These are phyloP conservation scores for Apiotrichum domesticum DNA, from an alignment of 1,284 basidiomycete species.

Conservation along the genomic window DNA sequence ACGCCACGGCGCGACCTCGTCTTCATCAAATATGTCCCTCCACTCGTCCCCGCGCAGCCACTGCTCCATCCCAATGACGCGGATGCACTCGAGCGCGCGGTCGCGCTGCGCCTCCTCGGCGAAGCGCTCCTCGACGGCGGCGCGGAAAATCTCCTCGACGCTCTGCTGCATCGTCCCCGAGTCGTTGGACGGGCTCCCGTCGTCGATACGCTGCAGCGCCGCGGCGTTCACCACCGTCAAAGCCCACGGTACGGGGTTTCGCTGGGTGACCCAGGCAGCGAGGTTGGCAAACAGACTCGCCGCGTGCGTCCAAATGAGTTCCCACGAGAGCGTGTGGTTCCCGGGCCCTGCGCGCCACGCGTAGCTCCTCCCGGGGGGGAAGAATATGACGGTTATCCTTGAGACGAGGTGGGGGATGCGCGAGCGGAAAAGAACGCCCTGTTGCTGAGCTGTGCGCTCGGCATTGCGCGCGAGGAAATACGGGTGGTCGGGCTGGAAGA, in stretches of 20 bases:
- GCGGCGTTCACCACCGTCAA: slow-evolving; percentile 6
- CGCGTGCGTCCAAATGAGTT: slow-evolving; percentile 2
- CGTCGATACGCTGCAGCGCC: slow-evolving; percentile 1
- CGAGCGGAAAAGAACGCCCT: slow-evolving; percentile 1
- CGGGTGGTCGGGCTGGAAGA: slow-evolving; percentile 10
- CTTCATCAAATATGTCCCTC: slow-evolving; percentile 6
- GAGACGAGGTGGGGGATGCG: not conserved
- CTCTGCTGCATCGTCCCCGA: not conserved
- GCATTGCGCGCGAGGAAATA: slow-evolving; percentile 9
- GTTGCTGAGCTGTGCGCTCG: not conserved
- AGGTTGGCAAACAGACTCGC: not conserved
- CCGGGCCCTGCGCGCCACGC: not conserved
- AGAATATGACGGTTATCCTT: slow-evolving; percentile 5
- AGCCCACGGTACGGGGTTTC: not conserved
- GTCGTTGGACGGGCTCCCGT: not conserved
- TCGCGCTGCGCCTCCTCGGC: not conserved
- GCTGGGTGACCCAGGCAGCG: not conserved
- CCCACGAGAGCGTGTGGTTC: slow-evolving; percentile 5
- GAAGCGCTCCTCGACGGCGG: not conserved
- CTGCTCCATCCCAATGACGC: slow-evolving; percentile 11
- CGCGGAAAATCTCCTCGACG: not conserved
- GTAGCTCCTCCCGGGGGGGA: not conserved
- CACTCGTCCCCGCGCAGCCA: slow-evolving; percentile 2
- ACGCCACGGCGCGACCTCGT: slow-evolving; percentile 4
- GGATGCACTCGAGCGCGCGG: slow-evolving; percentile 9